A percentile compares a stretch with the other conserved stretches of the same genome.
phyloP scores from a whole-genome alignment of 139 green algal genomes.

The Protoeuglena noctilucae region DNA sequence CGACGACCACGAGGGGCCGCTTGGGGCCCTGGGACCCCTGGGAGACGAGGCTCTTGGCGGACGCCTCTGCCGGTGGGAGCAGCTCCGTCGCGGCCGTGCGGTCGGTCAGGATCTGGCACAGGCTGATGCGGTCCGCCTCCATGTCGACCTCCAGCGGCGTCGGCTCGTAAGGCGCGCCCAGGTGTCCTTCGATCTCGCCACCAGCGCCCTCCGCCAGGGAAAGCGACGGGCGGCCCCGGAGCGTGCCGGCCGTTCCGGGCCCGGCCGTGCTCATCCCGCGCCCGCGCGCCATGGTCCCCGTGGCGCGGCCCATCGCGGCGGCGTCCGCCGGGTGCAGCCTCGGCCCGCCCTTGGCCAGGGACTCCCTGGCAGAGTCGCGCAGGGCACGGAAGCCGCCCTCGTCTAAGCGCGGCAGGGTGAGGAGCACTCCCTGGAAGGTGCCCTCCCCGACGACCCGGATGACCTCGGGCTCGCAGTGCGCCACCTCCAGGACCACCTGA shows the following conservation, averaged over 20 bases:
- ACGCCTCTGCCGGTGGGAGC: conserved; percentile 9
- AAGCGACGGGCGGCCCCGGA: no score
- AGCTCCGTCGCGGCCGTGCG: conserved; percentile 9
- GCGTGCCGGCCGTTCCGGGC: not conserved
- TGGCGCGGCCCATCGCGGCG: not conserved
- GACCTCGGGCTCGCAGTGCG: conserved; percentile 53
- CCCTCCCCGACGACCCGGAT: conserved; percentile 43
- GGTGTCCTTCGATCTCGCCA: no score
- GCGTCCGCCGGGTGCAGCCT: not conserved
- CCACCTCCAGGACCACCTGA: conserved; percentile 51
- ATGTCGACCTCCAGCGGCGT: conserved; percentile 21
- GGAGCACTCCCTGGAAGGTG: conserved; percentile 32
- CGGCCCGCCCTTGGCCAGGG: not conserved
- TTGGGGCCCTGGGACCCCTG: conserved; percentile 1
- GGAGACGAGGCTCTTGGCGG: not conserved
- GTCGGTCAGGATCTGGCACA: conserved; percentile 26
- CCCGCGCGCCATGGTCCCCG: not conserved
- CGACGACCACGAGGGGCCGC: conserved; percentile 6
- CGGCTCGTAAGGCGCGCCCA: conserved; percentile 1
- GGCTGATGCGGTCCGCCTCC: conserved; percentile 41
- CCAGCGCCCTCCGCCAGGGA: not conserved
- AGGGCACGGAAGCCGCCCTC: conserved; percentile 20
- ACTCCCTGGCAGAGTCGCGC: not conserved
- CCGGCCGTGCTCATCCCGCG: not conserved
- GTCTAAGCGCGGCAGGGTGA: conserved; percentile 33